Evolutionary conservation across 208 protist genomes (phyloP).

Genomic region (Hexamita inflata): DNA sequence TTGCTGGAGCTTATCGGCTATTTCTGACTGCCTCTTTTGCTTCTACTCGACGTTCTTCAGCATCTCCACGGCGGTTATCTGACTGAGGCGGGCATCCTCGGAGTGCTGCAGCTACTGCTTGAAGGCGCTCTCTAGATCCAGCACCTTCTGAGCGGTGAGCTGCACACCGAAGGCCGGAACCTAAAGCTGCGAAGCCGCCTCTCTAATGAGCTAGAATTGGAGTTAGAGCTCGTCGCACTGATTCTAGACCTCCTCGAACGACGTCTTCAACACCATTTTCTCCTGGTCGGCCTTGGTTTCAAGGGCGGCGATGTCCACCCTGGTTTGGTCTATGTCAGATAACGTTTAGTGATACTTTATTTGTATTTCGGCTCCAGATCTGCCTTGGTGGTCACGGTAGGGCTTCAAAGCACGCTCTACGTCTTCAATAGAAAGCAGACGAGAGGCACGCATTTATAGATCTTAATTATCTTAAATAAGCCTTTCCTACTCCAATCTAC

Average conservation of each 20-base stretch:
- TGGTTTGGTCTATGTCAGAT: constrained; percentile 9
- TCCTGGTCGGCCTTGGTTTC: constrained; percentile 10
- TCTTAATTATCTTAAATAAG: no score
- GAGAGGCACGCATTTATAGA: no score
- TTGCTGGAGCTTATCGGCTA: constrained; percentile 59
- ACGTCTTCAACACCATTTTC: neutral
- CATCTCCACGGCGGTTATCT: neutral
- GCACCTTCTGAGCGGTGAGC: neutral
- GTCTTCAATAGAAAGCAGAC: no score
- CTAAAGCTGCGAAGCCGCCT: neutral
- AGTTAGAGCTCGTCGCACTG: neutral
- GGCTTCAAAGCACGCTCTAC: no score
- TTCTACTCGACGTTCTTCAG: neutral
- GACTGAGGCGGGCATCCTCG: neutral
- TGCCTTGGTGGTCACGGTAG: neutral
- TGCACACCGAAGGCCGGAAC: neutral
- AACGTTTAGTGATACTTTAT: constrained; percentile 27
- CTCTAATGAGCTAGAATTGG: neutral
- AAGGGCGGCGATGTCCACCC: neutral
- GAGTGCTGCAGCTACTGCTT: neutral
- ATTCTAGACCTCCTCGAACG: neutral
- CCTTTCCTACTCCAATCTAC: no score
- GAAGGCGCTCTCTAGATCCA: neutral
- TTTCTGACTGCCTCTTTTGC: neutral
- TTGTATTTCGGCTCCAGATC: constrained; percentile 5